phyloP scores from a whole-genome alignment of 108 stramenopile species.

The Stephanodiscus triporus region DNA sequence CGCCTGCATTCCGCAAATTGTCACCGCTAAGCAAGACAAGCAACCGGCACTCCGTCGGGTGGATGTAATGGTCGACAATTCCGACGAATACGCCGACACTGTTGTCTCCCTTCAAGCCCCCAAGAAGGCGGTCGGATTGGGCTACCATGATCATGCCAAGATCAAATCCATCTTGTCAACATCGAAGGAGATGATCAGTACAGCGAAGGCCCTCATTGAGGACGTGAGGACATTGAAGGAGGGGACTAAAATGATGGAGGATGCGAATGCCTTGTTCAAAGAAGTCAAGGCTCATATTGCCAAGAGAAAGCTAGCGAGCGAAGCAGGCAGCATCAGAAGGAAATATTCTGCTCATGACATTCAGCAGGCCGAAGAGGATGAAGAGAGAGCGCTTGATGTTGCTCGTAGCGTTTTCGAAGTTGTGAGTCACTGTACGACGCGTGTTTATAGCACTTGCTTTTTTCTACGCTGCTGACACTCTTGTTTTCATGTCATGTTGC shows the following conservation, averaged over 20 bases:
- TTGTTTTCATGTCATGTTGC: background rate
- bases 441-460: background rate
- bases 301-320: background rate
- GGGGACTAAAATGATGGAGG: constrained; percentile 23
- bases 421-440: constrained; percentile 10
- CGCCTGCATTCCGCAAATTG: background rate
- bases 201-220: constrained; percentile 21
- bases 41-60: constrained; percentile 12
- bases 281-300: constrained; percentile 27
- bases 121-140: constrained; percentile 5
- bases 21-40: background rate
- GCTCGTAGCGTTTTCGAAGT: constrained; percentile 26
- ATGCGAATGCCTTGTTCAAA: constrained; percentile 23
- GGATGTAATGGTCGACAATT: constrained; percentile 12
- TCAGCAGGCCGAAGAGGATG: constrained; percentile 14
- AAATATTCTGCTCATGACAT: constrained; percentile 25
- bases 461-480: too few species aligned
- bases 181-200: constrained; percentile 21
- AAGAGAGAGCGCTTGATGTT: constrained; percentile 29
- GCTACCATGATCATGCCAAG: constrained; percentile 15
- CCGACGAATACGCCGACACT: constrained; percentile 25
- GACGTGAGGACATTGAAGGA: background rate
- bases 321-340: background rate
- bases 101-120: constrained; percentile 5
- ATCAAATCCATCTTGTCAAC: constrained; percentile 7